Percentiles rank a stretch among this genome's conserved stretches.
These are phyloP conservation scores for Arthrobotrys megalospora DNA, from an alignment of 2,329 filamentous ascomycete species.

Conservation along the genomic window DNA sequence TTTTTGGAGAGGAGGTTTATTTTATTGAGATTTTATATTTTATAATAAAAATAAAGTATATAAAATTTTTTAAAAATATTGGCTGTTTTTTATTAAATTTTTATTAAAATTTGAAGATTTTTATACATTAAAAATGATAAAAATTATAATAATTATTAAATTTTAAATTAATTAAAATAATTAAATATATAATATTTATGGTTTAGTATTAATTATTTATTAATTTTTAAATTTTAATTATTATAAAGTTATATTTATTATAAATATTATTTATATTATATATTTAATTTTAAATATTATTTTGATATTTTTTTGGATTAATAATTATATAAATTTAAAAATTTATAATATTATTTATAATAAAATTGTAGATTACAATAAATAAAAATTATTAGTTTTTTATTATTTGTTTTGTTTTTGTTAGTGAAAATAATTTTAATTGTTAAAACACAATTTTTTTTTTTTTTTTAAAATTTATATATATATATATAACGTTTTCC, in stretches of 20 bases:
- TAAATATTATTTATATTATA: slow-evolving; percentile 31
- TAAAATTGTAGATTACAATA: too few relatives aligned
- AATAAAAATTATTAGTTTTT: slow-evolving; percentile 14
- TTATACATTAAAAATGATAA: too few relatives aligned
- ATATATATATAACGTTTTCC: too few relatives aligned
- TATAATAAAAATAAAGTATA: too few relatives aligned
- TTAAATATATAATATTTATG: neutral
- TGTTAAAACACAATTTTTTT: slow-evolving; percentile 23
- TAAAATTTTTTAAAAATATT: too few relatives aligned
- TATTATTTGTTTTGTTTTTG: neutral
- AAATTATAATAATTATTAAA: too few relatives aligned
- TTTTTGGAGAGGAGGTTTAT: too few relatives aligned
- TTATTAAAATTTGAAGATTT: too few relatives aligned
- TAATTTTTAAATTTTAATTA: slow-evolving; percentile 7
- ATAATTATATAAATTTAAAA: slow-evolving; percentile 25
- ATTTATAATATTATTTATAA: slow-evolving; percentile 20
- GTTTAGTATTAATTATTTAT: slow-evolving; percentile 18
- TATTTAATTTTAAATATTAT: slow-evolving; percentile 22
- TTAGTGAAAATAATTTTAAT: neutral
- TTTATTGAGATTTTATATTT: too few relatives aligned
- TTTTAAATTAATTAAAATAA: too few relatives aligned
- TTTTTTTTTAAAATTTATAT: slow-evolving; percentile 15
- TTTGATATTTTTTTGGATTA: slow-evolving; percentile 15
- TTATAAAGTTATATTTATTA: slow-evolving; percentile 20
- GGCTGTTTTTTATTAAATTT: too few relatives aligned